Evolutionary conservation across 257 asterid genomes (phyloP).

Genomic region (Gentiana dahurica): DNA sequence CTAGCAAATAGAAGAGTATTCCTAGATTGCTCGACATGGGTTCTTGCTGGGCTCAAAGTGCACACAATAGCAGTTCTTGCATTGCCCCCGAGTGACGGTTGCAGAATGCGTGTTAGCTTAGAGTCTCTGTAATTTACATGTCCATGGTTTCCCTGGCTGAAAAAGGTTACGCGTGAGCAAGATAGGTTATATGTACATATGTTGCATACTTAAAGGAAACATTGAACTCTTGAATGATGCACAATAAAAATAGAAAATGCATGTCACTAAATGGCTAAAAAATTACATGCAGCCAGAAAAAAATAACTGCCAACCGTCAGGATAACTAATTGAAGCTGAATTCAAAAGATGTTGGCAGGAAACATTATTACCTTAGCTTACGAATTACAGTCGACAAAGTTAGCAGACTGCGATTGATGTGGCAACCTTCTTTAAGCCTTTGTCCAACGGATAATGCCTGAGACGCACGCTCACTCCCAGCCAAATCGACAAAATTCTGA

Average conservation of each 20-base stretch:
- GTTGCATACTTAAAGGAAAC: background rate
- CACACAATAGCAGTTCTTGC: slow-evolving; percentile 98
- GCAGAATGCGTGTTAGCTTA: slow-evolving; percentile 93
- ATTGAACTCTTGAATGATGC: background rate
- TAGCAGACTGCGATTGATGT: slow-evolving; percentile 37
- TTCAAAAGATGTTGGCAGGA: background rate
- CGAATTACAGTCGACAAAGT: slow-evolving; percentile 50
- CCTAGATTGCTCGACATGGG: slow-evolving; percentile 97
- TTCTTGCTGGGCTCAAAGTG: slow-evolving; percentile 92
- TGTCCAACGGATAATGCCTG: slow-evolving; percentile 28
- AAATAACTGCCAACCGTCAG: background rate
- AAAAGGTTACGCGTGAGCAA: slow-evolving; percentile 9
- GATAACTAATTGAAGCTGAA: background rate
- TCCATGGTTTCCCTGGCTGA: slow-evolving; percentile 97
- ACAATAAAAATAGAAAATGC: background rate
- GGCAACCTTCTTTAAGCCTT: slow-evolving; percentile 45
- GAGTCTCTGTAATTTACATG: slow-evolving; percentile 95
- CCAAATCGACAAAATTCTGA: slow-evolving; percentile 50
- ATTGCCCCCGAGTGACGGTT: slow-evolving; percentile 98
- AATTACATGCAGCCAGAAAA: too few species aligned
- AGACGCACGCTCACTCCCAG: slow-evolving; percentile 46
- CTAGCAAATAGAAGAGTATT: slow-evolving; percentile 92
- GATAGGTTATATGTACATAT: background rate
- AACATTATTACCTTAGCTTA: slow-evolving; percentile 30
- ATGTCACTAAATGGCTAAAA: background rate